A percentile compares a stretch with the other conserved stretches of the same genome.
Evolutionary conservation across 2,329 filamentous ascomycete genomes (phyloP).

Genomic region (Aspergillus melleus): DNA sequence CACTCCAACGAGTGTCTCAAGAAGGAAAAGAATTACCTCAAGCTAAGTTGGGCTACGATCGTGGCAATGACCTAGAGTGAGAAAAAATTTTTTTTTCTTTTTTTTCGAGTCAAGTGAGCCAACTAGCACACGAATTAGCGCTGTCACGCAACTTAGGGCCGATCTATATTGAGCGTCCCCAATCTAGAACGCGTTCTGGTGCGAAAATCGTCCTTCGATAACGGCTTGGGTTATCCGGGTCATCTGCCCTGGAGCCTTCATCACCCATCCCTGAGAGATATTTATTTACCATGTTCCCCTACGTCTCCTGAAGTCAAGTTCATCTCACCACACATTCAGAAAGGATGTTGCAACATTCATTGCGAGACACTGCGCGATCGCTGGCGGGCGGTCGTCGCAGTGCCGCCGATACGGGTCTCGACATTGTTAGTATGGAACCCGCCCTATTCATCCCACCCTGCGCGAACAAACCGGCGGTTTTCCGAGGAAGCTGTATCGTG

Average conservation of each 20-base stretch:
- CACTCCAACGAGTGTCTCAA: too few relatives aligned
- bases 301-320: neutral
- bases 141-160: slow-evolving; percentile 8
- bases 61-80: neutral
- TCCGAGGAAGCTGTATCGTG: slow-evolving; percentile 13
- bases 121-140: neutral
- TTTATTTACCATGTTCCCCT: neutral
- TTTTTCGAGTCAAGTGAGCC: neutral
- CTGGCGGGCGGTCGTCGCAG: slow-evolving; percentile 1
- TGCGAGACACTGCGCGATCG: slow-evolving; percentile 1
- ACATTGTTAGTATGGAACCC: slow-evolving; percentile 11
- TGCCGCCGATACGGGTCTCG: slow-evolving; percentile 6
- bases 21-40: neutral
- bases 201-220: neutral
- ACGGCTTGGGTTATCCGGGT: neutral
- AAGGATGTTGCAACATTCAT: neutral
- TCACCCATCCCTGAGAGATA: neutral
- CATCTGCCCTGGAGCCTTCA: neutral
- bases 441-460: slow-evolving; percentile 15
- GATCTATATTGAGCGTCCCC: neutral
- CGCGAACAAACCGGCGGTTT: slow-evolving; percentile 15
- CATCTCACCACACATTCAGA: neutral
- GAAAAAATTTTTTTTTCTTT: neutral
- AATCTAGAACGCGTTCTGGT: slow-evolving; percentile 1
- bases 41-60: neutral